Percentiles rank a stretch among this genome's conserved stretches.
phyloP scores from a whole-genome alignment of 495 filamentous ascomycete species.

The Mycothermus thermophilus region DNA sequence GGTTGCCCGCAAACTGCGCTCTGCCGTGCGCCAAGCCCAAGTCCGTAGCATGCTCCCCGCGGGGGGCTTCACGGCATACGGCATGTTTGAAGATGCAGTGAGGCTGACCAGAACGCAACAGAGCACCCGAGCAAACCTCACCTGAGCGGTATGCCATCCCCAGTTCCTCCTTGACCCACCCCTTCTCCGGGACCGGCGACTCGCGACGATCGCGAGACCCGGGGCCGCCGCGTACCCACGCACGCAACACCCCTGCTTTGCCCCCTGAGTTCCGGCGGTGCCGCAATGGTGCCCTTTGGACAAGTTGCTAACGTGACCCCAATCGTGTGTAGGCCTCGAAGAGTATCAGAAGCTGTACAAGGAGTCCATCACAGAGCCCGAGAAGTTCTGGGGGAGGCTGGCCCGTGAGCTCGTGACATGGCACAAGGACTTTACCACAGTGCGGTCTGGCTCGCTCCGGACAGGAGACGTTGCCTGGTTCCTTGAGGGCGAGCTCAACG shows the following conservation, averaged over 20 bases:
- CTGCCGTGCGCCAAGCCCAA: slow-evolving; percentile 9
- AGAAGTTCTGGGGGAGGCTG: slow-evolving; percentile 78
- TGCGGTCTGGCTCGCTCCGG: slow-evolving; percentile 59
- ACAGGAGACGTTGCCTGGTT: slow-evolving; percentile 93
- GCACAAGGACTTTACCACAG: slow-evolving; percentile 84
- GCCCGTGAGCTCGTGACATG: slow-evolving; percentile 86
- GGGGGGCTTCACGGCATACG: no score
- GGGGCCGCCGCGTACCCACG: not conserved
- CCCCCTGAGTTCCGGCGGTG: not conserved
- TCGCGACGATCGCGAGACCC: not conserved
- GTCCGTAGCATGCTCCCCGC: slow-evolving; percentile 6
- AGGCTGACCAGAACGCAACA: no score
- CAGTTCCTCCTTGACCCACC: not conserved
- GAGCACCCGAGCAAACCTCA: slow-evolving; percentile 48
- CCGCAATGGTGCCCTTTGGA: not conserved
- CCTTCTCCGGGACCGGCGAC: not conserved
- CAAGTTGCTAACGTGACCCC: slow-evolving; percentile 1
- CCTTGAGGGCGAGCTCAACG: slow-evolving; percentile 81
- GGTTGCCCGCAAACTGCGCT: slow-evolving; percentile 17
- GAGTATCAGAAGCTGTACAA: slow-evolving; percentile 91
- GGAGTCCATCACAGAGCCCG: slow-evolving; percentile 81
- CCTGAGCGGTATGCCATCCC: slow-evolving; percentile 29
- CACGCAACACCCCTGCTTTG: not conserved
- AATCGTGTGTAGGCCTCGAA: slow-evolving; percentile 39
- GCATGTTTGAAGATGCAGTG: no score